Base-by-base conservation (phyloP, 179 eudicot species). In the Amaranthus tricolor region DNA sequence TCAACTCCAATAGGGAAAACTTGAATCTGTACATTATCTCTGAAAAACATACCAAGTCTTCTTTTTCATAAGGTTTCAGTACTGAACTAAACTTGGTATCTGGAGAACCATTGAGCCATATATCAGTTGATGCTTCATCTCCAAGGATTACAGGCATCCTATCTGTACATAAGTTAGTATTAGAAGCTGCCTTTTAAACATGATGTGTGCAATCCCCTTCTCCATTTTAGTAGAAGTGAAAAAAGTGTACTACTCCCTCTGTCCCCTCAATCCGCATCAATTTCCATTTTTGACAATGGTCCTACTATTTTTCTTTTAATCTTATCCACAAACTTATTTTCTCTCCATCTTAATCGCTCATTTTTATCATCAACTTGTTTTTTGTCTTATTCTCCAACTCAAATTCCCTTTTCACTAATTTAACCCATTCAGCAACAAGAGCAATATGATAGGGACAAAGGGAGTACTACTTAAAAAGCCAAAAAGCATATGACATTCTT, bases 111-210 rank as follows among this genome's bases (percentile, higher is more conserved):
- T 80, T 84, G 70, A 96, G 83, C 99, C 99, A 96, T 50, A 72
- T 53, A 60, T 85, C 88, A 71, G 84, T 84, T 61, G 98, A 87
- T 65, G 74, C 82, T 82, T 86, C 85, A 82, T 87, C 86, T 61
- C 90, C 92, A 74, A 95, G 80, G 61, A 95, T 93, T 62, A 93
- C 92, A 70, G 98, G 99, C 99, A 95, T 95, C 88, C 99, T 87
- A 72, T 95, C 99, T 95, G 80, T 62, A 67, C 53, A 74, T 69
- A 54, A 49, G 43, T 20, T 52, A 0, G 48, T 7, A 80, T 70
- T 14, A 69, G 65, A 57, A 62, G 55, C 56, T 10, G 55, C 16
- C 31, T 54, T 75, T 55, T 47, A 47, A 15, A 47, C 50, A 54
- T 60, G 61, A 58, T 70, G 69, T 14, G 16, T 6, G 51, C 17